Conservation (phyloP, 2,329 filamentous ascomycete species). For the Colletotrichum horii region DNA sequence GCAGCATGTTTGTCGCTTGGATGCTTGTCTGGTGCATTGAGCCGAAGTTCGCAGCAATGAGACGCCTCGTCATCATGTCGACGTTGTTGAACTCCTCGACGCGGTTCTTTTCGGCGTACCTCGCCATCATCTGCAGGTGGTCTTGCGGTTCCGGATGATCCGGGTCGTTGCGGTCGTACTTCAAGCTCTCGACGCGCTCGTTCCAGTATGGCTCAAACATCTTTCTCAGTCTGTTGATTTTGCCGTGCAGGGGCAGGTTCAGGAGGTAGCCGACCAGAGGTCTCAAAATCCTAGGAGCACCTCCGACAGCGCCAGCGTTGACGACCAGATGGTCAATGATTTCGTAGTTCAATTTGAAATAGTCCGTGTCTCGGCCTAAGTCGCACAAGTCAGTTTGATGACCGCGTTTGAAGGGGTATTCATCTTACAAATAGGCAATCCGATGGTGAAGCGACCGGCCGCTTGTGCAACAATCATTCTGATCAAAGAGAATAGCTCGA, state of each 20-base stretch:
- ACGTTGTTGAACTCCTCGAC: constrained; percentile 37
- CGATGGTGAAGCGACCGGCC: constrained; percentile 35
- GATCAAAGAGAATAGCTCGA: constrained; percentile 31
- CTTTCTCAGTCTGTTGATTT: constrained; percentile 29
- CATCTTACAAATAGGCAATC: constrained; percentile 33
- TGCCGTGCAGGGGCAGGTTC: constrained; percentile 24
- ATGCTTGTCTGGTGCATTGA: constrained; percentile 45
- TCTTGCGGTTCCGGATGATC: constrained; percentile 36
- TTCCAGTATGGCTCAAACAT: constrained; percentile 28
- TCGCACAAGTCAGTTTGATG: neutral
- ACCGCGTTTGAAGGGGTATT: neutral
- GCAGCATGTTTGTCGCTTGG: constrained; percentile 42
- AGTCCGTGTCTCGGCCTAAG: constrained; percentile 37
- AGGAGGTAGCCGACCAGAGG: constrained; percentile 34
- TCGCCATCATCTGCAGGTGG: constrained; percentile 46
- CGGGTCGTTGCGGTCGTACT: constrained; percentile 14
- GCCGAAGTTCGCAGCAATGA: constrained; percentile 39
- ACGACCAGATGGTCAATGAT: constrained; percentile 36
- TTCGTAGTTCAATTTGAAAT: constrained; percentile 31
- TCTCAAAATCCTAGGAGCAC: constrained; percentile 33
- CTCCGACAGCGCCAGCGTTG: constrained; percentile 35
- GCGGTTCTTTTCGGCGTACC: constrained; percentile 41
- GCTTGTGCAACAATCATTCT: constrained; percentile 35
- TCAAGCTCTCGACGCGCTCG: constrained; percentile 27
- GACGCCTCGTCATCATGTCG: constrained; percentile 33